These are phyloP conservation scores for Thuidium tamariscinum DNA, from an alignment of 225 moss, liverwort and hornwort genomes.

Conservation along the genomic window DNA sequence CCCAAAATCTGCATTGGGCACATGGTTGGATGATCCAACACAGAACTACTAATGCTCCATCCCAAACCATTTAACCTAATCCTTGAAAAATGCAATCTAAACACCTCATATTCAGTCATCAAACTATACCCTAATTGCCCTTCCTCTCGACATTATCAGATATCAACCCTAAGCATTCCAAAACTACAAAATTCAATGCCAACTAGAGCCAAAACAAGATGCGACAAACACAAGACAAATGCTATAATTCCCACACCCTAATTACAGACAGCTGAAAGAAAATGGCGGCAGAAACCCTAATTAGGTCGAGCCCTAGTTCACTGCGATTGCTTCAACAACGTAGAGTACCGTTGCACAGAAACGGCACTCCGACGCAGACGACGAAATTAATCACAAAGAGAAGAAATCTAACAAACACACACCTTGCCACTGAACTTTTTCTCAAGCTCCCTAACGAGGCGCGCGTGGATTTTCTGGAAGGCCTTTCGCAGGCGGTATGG, in stretches of 20 bases:
- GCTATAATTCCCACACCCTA: background rate
- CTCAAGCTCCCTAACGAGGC: conserved; percentile 93
- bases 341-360: background rate
- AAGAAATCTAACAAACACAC: background rate
- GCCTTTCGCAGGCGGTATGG: conserved; percentile 92
- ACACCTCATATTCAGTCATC: background rate
- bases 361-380: background rate
- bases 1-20: background rate
- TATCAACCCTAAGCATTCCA: background rate
- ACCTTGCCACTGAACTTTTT: conserved; percentile 99
- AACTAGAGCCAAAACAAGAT: background rate
- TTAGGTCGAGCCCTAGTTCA: background rate
- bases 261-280: background rate
- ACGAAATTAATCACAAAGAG: background rate
- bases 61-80: background rate
- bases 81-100: no score
- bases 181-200: background rate
- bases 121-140: background rate
- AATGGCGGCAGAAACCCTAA: conserved; percentile 9
- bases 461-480: conserved; percentile 91
- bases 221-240: no score
- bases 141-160: background rate
- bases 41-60: background rate
- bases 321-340: background rate
- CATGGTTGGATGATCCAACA: background rate